Base-by-base conservation (phyloP, 768 basidiomycete genomes). In the Phlebiopsis gigantea region DNA sequence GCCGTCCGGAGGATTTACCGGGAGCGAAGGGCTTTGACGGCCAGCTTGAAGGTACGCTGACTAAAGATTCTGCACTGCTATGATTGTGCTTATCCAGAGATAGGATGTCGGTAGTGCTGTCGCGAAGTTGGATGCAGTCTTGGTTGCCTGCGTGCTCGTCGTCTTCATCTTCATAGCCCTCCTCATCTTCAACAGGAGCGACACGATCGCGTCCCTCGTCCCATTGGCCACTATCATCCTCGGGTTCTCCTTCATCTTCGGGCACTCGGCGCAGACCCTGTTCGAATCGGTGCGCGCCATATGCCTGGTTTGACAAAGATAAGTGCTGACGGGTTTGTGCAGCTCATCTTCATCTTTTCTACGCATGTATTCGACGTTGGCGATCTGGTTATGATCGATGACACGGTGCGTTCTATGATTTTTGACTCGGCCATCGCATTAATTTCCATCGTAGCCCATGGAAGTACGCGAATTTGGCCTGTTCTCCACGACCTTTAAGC, bases 301-400 rank as follows among this genome's bases (percentile, higher is more conserved):
- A 30, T 57, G 30, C 25, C 21, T 42, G 42, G 29, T 51, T 10
- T 19, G 24, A 17, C 26, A 26, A 43, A 12, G 30, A 34, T 48
- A 34, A 41, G 21, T 19, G 15, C 51, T 59, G 46, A 42, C 14
- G 28, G 60, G n/a, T 22, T 15, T 31, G 2, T 26, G 4, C 49
- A 88, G 87, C 78, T 91, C 21, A 87, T 91, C 63, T 91, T 91
- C 73, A 90, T 90, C 57, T 90, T 90, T 68, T 87, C 85, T 0
- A 90, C 89, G 0, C 90, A 91, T 65, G 85, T 88, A n/a, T 91
- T 87, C 61, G 88, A 90, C 66, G 85, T 91, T 6, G 89, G 89
- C 6, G 89, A 92, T 63, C 71, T 90, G 28, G 85, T 91, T 6
- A 81, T 91, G 78, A 90, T 92, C 60, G 90, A 91, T 64, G 83